Conservation (phyloP, 176 grass and related monocot genomes). For the Miscanthus lutarioriparius region DNA sequence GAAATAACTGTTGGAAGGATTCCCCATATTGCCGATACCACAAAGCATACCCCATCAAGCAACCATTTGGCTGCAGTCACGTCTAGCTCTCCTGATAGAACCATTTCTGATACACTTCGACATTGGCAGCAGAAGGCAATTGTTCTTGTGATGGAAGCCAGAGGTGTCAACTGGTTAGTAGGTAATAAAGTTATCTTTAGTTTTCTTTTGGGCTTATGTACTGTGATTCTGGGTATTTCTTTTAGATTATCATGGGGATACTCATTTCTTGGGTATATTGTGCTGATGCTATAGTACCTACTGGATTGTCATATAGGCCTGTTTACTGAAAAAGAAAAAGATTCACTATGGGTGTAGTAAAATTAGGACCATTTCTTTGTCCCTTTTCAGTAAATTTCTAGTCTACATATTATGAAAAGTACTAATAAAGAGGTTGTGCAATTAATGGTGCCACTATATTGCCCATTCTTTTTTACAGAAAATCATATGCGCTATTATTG, state of each 20-base stretch:
- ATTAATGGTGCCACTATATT: slow-evolving; percentile 13
- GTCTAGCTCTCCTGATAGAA: slow-evolving; percentile 47
- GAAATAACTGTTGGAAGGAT: slow-evolving; percentile 39
- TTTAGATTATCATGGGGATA: background rate
- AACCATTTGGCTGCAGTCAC: slow-evolving; percentile 26
- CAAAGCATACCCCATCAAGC: slow-evolving; percentile 45
- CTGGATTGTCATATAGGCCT: slow-evolving; percentile 3
- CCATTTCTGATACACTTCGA: slow-evolving; percentile 43
- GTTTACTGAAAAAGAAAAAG: slow-evolving; percentile 27
- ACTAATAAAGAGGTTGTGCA: background rate
- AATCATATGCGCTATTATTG: background rate
- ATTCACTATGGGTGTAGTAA: background rate
- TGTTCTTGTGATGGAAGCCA: slow-evolving; percentile 83
- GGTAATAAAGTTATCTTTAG: slow-evolving; percentile 75
- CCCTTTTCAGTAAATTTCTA: background rate
- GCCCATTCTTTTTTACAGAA: background rate
- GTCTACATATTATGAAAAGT: background rate
- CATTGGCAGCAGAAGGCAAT: slow-evolving; percentile 84
- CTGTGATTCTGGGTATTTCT: background rate
- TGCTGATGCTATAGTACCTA: slow-evolving; percentile 10
- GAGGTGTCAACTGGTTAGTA: slow-evolving; percentile 87
- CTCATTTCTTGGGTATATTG: slow-evolving; percentile 17
- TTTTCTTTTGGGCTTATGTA: slow-evolving; percentile 23
- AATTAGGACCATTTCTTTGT: slow-evolving; percentile 5
- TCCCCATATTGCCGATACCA: slow-evolving; percentile 33